Conservation (phyloP, 2,329 filamentous ascomycete species). For the Fusarium gaditjirri region DNA sequence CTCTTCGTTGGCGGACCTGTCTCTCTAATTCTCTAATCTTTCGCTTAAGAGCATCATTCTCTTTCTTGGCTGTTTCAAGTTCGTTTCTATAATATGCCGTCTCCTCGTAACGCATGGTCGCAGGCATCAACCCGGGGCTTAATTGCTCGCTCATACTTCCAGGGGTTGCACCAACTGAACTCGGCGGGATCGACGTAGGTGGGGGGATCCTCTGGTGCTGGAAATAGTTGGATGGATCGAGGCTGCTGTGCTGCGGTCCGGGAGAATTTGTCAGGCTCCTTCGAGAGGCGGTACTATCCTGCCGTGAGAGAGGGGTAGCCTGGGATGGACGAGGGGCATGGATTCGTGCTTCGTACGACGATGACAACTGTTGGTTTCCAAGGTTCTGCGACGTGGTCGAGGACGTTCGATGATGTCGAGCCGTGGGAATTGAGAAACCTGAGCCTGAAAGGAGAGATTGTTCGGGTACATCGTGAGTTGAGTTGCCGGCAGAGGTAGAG, state of each 20-base stretch:
- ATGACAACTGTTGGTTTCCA: slow-evolving; percentile 51
- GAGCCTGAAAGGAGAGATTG: slow-evolving; percentile 66
- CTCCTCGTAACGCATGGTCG: slow-evolving; percentile 71
- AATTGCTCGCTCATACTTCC: slow-evolving; percentile 55
- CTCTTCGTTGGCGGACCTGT: slow-evolving; percentile 59
- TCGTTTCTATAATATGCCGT: slow-evolving; percentile 68
- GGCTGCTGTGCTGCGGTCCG: slow-evolving; percentile 57
- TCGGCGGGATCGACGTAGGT: slow-evolving; percentile 48
- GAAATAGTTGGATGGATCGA: slow-evolving; percentile 58
- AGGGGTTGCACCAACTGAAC: slow-evolving; percentile 55
- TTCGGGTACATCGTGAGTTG: slow-evolving; percentile 61
- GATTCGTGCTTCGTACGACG: slow-evolving; percentile 52
- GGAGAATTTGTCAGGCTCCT: slow-evolving; percentile 64
- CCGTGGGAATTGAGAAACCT: slow-evolving; percentile 66
- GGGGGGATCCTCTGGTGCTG: slow-evolving; percentile 58
- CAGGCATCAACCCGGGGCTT: slow-evolving; percentile 65
- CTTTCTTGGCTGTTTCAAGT: slow-evolving; percentile 69
- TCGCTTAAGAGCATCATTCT: slow-evolving; percentile 71
- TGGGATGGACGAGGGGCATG: slow-evolving; percentile 59
- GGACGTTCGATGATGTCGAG: slow-evolving; percentile 67
- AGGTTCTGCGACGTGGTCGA: slow-evolving; percentile 67
- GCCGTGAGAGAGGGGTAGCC: slow-evolving; percentile 60
- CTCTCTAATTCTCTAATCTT: slow-evolving; percentile 71
- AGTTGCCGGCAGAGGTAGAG: slow-evolving; percentile 66
- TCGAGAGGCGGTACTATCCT: slow-evolving; percentile 66